phyloP scores from a whole-genome alignment of 2,329 filamentous ascomycete genomes.

The Cercospora brassicicola region DNA sequence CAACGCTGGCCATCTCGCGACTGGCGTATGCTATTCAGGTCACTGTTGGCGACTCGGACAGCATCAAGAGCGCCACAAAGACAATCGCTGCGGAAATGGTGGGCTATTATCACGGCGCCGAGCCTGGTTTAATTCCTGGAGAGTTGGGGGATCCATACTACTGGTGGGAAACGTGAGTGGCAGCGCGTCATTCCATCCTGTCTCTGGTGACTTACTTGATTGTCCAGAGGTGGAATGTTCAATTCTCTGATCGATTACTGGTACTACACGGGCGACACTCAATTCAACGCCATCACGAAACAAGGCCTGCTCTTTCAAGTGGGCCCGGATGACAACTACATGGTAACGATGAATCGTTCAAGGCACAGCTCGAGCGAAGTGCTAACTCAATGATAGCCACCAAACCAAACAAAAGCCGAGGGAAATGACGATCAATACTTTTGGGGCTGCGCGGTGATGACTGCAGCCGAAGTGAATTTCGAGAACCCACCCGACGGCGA shows the following conservation, averaged over 20 bases:
- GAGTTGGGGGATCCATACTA: constrained; percentile 65
- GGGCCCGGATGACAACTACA: constrained; percentile 59
- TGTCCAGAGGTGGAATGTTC: neutral
- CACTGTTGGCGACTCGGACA: constrained; percentile 38
- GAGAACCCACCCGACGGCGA: constrained; percentile 43
- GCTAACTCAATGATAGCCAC: constrained; percentile 39
- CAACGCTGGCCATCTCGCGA: constrained; percentile 19
- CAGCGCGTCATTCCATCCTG: neutral
- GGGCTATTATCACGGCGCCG: constrained; percentile 55
- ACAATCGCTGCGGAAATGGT: constrained; percentile 52
- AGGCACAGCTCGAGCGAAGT: neutral
- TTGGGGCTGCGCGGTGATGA: constrained; percentile 56
- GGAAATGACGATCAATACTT: constrained; percentile 59
- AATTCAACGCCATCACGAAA: constrained; percentile 61
- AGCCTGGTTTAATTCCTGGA: constrained; percentile 52
- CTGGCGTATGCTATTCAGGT: constrained; percentile 18
- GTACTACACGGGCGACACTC: constrained; percentile 62
- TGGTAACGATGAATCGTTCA: constrained; percentile 36
- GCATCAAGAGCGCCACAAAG: constrained; percentile 46
- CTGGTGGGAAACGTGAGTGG: constrained; percentile 64
- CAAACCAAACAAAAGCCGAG: constrained; percentile 41
- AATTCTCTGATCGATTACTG: constrained; percentile 1
- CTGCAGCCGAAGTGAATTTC: constrained; percentile 55
- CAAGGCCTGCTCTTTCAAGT: constrained; percentile 60
- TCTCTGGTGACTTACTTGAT: neutral